Conservation (phyloP, 2,329 filamentous ascomycete genomes). For the Arthrobotrys conoides region DNA sequence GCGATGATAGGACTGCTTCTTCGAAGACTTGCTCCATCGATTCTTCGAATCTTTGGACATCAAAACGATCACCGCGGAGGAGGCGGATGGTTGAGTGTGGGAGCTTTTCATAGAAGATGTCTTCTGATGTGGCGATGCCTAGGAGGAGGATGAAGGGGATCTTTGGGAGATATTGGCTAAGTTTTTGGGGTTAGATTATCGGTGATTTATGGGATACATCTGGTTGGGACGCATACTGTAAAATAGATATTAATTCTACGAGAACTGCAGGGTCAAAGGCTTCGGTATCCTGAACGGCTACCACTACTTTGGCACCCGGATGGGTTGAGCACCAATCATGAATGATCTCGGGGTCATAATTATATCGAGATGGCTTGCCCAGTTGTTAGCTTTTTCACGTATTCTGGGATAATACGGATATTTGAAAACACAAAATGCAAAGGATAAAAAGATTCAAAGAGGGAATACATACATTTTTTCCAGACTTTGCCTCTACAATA, state of each 20-base stretch:
- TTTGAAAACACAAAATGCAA: too few relatives aligned
- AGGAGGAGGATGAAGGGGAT: conserved; percentile 84
- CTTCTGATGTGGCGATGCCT: conserved; percentile 84
- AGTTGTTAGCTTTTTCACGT: neutral
- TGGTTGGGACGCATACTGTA: conserved; percentile 71
- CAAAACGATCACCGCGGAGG: conserved; percentile 80
- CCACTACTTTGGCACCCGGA: conserved; percentile 74
- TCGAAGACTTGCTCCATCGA: conserved; percentile 81
- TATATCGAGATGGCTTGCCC: conserved; percentile 65
- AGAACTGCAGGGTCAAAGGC: conserved; percentile 82
- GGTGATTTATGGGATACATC: conserved; percentile 21
- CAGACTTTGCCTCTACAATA: conserved; percentile 68
- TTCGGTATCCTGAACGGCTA: conserved; percentile 85
- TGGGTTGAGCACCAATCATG: conserved; percentile 72
- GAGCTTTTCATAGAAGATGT: conserved; percentile 81
- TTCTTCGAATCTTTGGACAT: conserved; percentile 79
- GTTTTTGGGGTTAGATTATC: conserved; percentile 18
- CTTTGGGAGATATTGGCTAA: conserved; percentile 78
- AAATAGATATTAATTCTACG: conserved; percentile 78
- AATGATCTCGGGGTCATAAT: conserved; percentile 83
- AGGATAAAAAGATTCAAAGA: neutral
- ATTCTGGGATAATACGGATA: too few relatives aligned
- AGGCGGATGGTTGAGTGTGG: conserved; percentile 77
- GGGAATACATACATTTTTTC: conserved; percentile 35
- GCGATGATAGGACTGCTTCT: conserved; percentile 74